Base-by-base conservation (phyloP, 2,329 filamentous ascomycete genomes). In the Septoria linicola region DNA sequence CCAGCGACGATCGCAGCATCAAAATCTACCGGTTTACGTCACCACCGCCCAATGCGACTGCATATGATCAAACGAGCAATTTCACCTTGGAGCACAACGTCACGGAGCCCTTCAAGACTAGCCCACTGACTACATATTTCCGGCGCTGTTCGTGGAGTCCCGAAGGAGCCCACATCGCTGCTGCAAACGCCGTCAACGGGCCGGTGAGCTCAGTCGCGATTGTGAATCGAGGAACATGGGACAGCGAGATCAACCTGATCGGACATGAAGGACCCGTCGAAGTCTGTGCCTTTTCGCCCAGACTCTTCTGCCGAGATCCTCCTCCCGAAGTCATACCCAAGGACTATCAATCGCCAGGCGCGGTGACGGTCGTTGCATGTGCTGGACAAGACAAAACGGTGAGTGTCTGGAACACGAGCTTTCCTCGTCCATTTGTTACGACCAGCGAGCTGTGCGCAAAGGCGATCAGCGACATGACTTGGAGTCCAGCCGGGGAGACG, bases 401-500 rank as follows among this genome's bases (percentile, higher is more conserved):
- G 35, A 96, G 89, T 64, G 86, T 99, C 31, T 99, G 93, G 93
- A 97, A 96, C 63, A 99, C 95, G 1, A 96, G 90, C 65, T 95
- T 89, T 19, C 91, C 93, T 0, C 79, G 93, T 17, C 93, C 93
- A 0, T 85, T 97, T 16, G 85, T 96, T 16, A 90, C 97, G 45
- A 79, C 90, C 8, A 89, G 96, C 66, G 92, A 97, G 63, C 72
- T 99, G 53, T 85, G 89, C 14, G 83, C 83, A 35, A 99, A 99
- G 68, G 88, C 93, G 0, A 92, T 99, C 59, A 95, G 90, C 1
- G 93, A 99, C 72, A 76, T 99, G 46, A 84, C 92, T 0, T 99
- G 93, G 93, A 87, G 87, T 4, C 93, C 93, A 0, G 89, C 96
- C 68, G 95, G 93, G 2, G 87, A 88, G 66, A 90, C 84, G 0